phyloP scores from a whole-genome alignment of 2,329 filamentous ascomycete genomes.

The Cadophora malorum region DNA sequence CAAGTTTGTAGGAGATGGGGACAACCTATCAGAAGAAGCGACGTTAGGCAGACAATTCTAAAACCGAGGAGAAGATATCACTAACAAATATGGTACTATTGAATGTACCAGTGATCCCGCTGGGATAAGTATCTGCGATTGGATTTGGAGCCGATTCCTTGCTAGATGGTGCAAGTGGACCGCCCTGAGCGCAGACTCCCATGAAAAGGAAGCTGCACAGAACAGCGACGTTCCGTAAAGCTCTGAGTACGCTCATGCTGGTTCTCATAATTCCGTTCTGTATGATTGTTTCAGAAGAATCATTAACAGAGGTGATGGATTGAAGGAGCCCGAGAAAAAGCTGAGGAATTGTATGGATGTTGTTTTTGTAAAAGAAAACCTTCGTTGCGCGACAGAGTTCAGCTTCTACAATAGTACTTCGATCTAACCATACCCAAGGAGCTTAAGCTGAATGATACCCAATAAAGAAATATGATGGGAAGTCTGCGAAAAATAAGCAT shows the following conservation, averaged over 20 bases:
- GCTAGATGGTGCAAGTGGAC: not conserved
- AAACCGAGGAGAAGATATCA: conserved; percentile 42
- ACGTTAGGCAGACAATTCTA: not conserved
- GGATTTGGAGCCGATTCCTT: conserved; percentile 52
- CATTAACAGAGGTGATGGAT: not conserved
- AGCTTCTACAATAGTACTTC: not conserved
- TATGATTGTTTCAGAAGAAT: not conserved
- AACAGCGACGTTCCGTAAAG: not conserved
- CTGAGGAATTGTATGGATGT: not conserved
- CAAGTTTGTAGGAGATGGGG: conserved; percentile 55
- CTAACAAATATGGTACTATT: conserved; percentile 58
- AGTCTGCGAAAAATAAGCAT: not conserved
- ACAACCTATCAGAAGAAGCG: conserved; percentile 46
- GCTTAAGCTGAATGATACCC: too few species aligned
- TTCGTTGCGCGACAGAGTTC: not conserved
- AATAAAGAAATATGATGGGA: not conserved
- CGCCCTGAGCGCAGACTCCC: conserved; percentile 10
- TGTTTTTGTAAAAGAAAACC: too few species aligned
- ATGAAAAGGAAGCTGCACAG: conserved; percentile 2
- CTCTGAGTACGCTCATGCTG: not conserved
- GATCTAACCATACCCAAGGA: too few species aligned
- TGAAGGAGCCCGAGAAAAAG: not conserved
- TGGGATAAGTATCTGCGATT: conserved; percentile 54
- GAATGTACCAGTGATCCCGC: conserved; percentile 57
- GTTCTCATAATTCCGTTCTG: not conserved